Percentiles rank a stretch among this genome's conserved stretches.
phyloP scores from a whole-genome alignment of 805 yeast species.

The Saccharomycopsis capsularis region DNA sequence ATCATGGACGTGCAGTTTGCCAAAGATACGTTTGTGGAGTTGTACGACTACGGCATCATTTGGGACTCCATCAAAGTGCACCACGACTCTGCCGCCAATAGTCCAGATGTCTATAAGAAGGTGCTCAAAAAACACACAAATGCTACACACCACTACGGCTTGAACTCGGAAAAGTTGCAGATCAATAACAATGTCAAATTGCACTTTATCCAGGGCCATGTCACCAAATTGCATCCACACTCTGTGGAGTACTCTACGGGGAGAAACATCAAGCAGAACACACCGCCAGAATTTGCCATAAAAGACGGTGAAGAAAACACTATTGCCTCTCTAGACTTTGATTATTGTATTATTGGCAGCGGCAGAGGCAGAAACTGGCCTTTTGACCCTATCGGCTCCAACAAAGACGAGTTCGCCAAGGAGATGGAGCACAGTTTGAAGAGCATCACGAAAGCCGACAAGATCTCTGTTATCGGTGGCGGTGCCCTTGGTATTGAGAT shows the following conservation, averaged over 20 bases:
- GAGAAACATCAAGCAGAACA: slow-evolving; percentile 6
- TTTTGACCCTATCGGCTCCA: slow-evolving; percentile 41
- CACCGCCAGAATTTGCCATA: slow-evolving; percentile 12
- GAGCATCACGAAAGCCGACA: slow-evolving; percentile 26
- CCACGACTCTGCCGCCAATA: slow-evolving; percentile 27
- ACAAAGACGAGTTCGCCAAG: slow-evolving; percentile 30
- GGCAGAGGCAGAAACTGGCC: slow-evolving; percentile 52
- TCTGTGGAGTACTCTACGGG: slow-evolving; percentile 32
- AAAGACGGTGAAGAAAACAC: background rate
- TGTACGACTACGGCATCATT: slow-evolving; percentile 25
- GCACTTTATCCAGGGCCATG: slow-evolving; percentile 19
- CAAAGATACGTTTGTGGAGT: slow-evolving; percentile 28
- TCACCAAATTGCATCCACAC: slow-evolving; percentile 24
- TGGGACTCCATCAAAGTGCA: slow-evolving; percentile 22
- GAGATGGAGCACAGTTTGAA: slow-evolving; percentile 38
- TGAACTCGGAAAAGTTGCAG: slow-evolving; percentile 2
- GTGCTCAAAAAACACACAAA: slow-evolving; percentile 5
- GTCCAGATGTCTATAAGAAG: slow-evolving; percentile 27
- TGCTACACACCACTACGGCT: slow-evolving; percentile 5
- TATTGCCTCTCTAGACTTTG: slow-evolving; percentile 27
- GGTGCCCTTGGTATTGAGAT: slow-evolving; percentile 49
- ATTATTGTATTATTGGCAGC: slow-evolving; percentile 41
- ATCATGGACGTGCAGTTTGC: slow-evolving; percentile 35
- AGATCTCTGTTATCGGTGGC: slow-evolving; percentile 43
- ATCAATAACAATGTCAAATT: slow-evolving; percentile 24